Evolutionary conservation across 345 rosid species (phyloP).

Genomic region (Camelina neglecta): DNA sequence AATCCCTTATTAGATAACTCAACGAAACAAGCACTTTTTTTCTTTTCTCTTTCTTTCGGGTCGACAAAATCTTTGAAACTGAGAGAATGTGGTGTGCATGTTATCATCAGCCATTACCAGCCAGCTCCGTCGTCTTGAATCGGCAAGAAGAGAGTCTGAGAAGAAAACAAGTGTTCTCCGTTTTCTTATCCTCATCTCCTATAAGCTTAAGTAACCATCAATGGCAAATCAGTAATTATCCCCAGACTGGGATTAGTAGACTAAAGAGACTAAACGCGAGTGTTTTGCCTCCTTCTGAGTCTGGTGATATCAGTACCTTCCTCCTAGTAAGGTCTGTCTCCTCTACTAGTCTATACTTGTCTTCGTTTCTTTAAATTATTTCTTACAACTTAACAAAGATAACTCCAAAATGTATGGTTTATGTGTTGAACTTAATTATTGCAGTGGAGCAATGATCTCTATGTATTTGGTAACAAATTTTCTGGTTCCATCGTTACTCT

Average conservation of each 20-base stretch:
- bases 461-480: slow-evolving; percentile 45
- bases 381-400: neutral
- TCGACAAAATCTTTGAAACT: neutral
- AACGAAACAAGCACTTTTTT: neutral
- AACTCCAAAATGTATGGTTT: too few relatives aligned
- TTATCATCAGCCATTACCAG: slow-evolving; percentile 19
- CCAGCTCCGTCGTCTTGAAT: neutral
- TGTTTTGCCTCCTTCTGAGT: slow-evolving; percentile 44
- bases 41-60: neutral
- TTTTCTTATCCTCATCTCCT: slow-evolving; percentile 21
- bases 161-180: slow-evolving; percentile 25
- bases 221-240: slow-evolving; percentile 30
- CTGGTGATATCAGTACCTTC: slow-evolving; percentile 44
- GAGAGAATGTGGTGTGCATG: slow-evolving; percentile 31
- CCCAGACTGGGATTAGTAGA: neutral
- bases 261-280: slow-evolving; percentile 26
- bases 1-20: slow-evolving; percentile 5
- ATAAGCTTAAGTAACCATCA: slow-evolving; percentile 25
- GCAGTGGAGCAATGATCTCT: slow-evolving; percentile 44
- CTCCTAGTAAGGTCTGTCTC: slow-evolving; percentile 38
- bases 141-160: slow-evolving; percentile 1
- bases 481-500: slow-evolving; percentile 37
- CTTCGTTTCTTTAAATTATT: neutral
- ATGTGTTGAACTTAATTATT: slow-evolving; percentile 14
- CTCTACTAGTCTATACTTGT: neutral